Conservation (phyloP, 2,329 filamentous ascomycete species). For the Neospermospora avenae region DNA sequence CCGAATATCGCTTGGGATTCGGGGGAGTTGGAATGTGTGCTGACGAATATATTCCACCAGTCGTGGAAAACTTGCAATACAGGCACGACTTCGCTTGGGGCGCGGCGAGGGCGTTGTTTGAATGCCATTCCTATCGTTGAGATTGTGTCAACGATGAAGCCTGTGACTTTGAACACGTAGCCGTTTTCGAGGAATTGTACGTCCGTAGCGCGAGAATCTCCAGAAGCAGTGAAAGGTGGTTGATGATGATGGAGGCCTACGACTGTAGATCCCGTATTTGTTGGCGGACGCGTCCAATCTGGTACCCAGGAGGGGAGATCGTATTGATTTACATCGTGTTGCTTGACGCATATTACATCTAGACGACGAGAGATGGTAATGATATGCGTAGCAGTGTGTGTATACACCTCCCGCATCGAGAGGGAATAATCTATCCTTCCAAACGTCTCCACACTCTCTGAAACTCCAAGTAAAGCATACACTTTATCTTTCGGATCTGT, state of each 20-base stretch:
- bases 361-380: constrained; percentile 23
- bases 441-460: constrained; percentile 18
- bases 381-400: constrained; percentile 28
- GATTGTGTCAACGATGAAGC: constrained; percentile 25
- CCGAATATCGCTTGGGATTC: constrained; percentile 20
- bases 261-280: constrained; percentile 10
- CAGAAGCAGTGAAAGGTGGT: constrained; percentile 25
- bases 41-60: constrained; percentile 29
- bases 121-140: constrained; percentile 18
- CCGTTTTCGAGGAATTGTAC: constrained; percentile 19
- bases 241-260: constrained; percentile 26
- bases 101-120: constrained; percentile 9
- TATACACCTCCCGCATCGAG: constrained; percentile 24
- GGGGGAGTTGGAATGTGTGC: constrained; percentile 8
- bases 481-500: constrained; percentile 33
- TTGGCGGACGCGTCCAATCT: constrained; percentile 25
- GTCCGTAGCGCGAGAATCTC: constrained; percentile 15
- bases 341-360: constrained; percentile 30
- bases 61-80: constrained; percentile 22
- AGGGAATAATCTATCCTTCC: constrained; percentile 26
- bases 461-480: constrained; percentile 31
- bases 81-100: constrained; percentile 18
- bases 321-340: constrained; percentile 15
- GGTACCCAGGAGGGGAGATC: constrained; percentile 29
- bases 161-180: constrained; percentile 19